Evolutionary conservation across 495 filamentous ascomycete species (phyloP).

Genomic region (Entonaema liquescens): DNA sequence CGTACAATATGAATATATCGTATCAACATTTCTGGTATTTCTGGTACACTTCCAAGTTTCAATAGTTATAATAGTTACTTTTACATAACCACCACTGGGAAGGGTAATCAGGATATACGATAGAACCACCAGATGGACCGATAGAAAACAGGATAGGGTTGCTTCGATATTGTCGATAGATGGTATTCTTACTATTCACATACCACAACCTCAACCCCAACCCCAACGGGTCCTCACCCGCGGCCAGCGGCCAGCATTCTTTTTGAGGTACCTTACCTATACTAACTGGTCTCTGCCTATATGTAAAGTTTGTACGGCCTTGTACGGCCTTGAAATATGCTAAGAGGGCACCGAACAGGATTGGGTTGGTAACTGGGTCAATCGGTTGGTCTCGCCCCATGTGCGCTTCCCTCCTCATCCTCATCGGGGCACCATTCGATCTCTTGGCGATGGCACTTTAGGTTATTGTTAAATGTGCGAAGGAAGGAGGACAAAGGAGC

Average conservation of each 20-base stretch:
- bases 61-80: background rate
- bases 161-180: background rate
- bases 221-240: background rate
- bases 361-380: constrained; percentile 18
- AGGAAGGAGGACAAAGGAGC: background rate
- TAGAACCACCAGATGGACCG: constrained; percentile 3
- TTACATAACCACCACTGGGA: background rate
- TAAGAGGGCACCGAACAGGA: background rate
- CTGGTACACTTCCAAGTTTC: background rate
- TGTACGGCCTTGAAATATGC: background rate
- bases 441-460: constrained; percentile 44
- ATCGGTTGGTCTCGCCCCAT: constrained; percentile 40
- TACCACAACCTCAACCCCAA: constrained; percentile 2
- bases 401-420: constrained; percentile 10
- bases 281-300: background rate
- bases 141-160: constrained; percentile 12
- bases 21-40: background rate
- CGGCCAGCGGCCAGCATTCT: background rate
- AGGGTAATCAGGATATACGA: constrained; percentile 23
- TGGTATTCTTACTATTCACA: constrained; percentile 9
- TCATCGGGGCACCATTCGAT: constrained; percentile 37
- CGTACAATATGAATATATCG: background rate
- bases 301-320: background rate
- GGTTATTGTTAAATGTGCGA: constrained; percentile 44
- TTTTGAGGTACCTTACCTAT: constrained; percentile 1